phyloP scores from a whole-genome alignment of 2,329 filamentous ascomycete genomes.

The Pleurostoma richardsiae region DNA sequence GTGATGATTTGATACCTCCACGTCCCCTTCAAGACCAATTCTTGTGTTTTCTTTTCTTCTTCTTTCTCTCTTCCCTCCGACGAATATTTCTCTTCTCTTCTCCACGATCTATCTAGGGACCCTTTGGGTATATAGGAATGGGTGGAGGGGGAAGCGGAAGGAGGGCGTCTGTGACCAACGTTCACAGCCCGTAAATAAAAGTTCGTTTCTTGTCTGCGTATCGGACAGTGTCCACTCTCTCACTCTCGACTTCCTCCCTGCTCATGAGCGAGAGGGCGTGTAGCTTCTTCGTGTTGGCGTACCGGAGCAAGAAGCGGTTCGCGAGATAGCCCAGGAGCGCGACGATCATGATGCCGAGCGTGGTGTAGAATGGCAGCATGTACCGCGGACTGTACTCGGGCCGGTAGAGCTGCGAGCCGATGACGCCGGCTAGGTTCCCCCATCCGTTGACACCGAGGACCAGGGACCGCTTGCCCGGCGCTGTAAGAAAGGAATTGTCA shows the following conservation, averaged over 20 bases:
- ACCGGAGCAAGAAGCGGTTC: constrained; percentile 18
- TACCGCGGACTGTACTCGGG: constrained; percentile 23
- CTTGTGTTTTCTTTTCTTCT: no score
- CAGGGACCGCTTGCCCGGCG: constrained; percentile 23
- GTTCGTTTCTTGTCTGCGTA: constrained; percentile 21
- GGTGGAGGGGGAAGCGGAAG: no score
- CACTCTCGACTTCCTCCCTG: constrained; percentile 14
- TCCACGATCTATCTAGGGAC: no score
- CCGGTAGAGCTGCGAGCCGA: constrained; percentile 21
- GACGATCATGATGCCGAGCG: constrained; percentile 20
- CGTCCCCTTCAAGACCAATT: no score
- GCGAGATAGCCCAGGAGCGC: constrained; percentile 22
- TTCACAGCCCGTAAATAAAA: constrained; percentile 19
- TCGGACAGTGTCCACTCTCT: constrained; percentile 12
- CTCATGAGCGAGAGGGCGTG: constrained; percentile 11
- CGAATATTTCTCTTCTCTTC: no score
- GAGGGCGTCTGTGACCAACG: no score
- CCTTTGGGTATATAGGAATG: no score
- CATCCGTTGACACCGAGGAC: constrained; percentile 26
- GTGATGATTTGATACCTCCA: no score
- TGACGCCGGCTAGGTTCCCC: constrained; percentile 25
- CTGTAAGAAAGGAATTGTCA: constrained; percentile 4
- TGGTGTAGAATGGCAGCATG: constrained; percentile 21
- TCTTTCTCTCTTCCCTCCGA: no score
- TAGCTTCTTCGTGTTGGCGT: constrained; percentile 18